A percentile compares a stretch with the other conserved stretches of the same genome.
These are phyloP conservation scores for Vigna unguiculata DNA, from an alignment of 306 rosid species.

Conservation along the genomic window DNA sequence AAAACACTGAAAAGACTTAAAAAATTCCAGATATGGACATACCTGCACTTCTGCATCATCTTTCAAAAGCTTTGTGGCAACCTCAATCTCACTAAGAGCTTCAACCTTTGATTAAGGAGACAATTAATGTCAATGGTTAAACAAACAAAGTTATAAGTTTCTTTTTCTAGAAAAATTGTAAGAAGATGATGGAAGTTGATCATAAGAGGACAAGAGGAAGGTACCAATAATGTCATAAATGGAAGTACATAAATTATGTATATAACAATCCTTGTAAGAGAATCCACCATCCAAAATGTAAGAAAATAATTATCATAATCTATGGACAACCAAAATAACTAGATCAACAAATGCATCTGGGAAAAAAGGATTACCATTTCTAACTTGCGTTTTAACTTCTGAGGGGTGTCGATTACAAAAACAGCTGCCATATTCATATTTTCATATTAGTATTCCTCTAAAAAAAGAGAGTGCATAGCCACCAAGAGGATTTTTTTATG, in stretches of 20 bases:
- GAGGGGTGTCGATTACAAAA: slow-evolving; percentile 91
- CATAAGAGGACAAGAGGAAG: slow-evolving; percentile 32
- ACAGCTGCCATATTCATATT: slow-evolving; percentile 65
- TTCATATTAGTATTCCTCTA: slow-evolving; percentile 34
- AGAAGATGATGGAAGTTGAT: slow-evolving; percentile 12
- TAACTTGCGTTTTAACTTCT: slow-evolving; percentile 82
- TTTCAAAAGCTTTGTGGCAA: slow-evolving; percentile 84
- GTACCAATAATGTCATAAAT: slow-evolving; percentile 14
- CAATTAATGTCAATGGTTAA: slow-evolving; percentile 35
- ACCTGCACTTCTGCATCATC: slow-evolving; percentile 73
- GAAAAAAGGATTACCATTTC: slow-evolving; percentile 78
- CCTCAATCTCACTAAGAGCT: slow-evolving; percentile 91
- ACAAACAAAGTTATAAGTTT: slow-evolving; percentile 32
- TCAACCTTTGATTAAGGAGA: slow-evolving; percentile 73
- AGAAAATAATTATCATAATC: slow-evolving; percentile 5
- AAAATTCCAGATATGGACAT: slow-evolving; percentile 16
- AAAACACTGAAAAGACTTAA: slow-evolving; percentile 19
- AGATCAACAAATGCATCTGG: slow-evolving; percentile 23
- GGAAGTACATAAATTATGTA: slow-evolving; percentile 4
- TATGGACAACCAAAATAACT: slow-evolving; percentile 36
- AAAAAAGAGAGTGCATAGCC: slow-evolving; percentile 26
- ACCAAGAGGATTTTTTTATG: slow-evolving; percentile 7
- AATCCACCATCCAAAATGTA: slow-evolving; percentile 7
- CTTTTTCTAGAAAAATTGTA: slow-evolving; percentile 9
- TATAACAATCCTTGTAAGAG: slow-evolving; percentile 20